Percentiles rank a stretch among this genome's conserved stretches.
Evolutionary conservation across 331 rosid species (phyloP).

Genomic region (Spiraea crenata): DNA sequence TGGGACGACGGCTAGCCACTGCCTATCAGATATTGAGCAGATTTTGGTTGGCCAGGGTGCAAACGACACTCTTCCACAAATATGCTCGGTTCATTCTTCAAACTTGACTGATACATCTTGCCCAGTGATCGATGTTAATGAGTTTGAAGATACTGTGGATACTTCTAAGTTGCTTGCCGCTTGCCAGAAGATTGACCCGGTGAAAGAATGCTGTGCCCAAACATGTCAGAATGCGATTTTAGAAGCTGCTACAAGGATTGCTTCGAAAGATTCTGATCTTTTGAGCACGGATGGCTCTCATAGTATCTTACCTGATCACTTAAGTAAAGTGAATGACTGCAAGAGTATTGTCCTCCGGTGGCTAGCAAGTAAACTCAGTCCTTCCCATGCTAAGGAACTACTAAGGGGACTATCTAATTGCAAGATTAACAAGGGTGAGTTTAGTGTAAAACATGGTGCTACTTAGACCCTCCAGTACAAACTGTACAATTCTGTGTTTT

Average conservation of each 20-base stretch:
- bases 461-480: neutral
- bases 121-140: conserved; percentile 62
- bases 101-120: conserved; percentile 83
- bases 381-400: conserved; percentile 68
- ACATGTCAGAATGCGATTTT: conserved; percentile 80
- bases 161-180: conserved; percentile 77
- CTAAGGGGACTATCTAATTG: conserved; percentile 90
- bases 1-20: conserved; percentile 55
- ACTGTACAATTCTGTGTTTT: neutral
- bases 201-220: conserved; percentile 82
- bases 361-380: conserved; percentile 83
- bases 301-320: conserved; percentile 53
- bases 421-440: conserved; percentile 68
- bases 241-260: conserved; percentile 80
- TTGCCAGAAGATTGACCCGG: conserved; percentile 78
- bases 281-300: conserved; percentile 47
- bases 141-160: conserved; percentile 61
- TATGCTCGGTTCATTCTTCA: conserved; percentile 65
- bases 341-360: conserved; percentile 74
- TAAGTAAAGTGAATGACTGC: conserved; percentile 59
- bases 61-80: conserved; percentile 44
- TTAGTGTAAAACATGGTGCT: neutral
- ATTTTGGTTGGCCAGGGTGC: conserved; percentile 90
- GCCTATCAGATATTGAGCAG: conserved; percentile 85
- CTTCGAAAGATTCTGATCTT: conserved; percentile 62